Conservation (phyloP, 1,284 basidiomycete species). For the Rhodofomes roseus region DNA sequence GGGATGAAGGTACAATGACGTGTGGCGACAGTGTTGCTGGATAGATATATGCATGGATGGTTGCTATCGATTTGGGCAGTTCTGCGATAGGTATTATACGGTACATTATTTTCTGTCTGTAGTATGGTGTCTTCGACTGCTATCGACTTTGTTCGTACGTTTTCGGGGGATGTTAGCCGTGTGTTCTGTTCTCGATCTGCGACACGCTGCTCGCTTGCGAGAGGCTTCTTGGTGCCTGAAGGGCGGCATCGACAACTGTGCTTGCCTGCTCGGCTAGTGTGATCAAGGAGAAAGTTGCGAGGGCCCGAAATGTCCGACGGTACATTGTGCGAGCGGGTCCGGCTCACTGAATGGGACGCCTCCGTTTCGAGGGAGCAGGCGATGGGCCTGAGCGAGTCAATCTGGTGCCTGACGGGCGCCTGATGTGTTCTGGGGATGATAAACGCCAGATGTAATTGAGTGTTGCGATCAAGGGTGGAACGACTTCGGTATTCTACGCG, state of each 20-base stretch:
- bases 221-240: neutral
- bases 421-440: neutral
- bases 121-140: neutral
- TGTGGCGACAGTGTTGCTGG: neutral
- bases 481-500: neutral
- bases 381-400: neutral
- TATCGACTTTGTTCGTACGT: no score
- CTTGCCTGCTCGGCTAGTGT: neutral
- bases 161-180: neutral
- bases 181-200: neutral
- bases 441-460: conserved; percentile 4
- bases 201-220: neutral
- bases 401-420: conserved; percentile 8
- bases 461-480: conserved; percentile 5
- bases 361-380: neutral
- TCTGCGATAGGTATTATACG: neutral
- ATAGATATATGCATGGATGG: neutral
- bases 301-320: neutral
- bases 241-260: neutral
- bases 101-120: neutral
- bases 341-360: neutral
- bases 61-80: neutral
- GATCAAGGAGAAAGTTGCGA: neutral
- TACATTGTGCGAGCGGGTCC: neutral
- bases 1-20: conserved; percentile 18